phyloP scores from a whole-genome alignment of 2,329 filamentous ascomycete genomes.

The Verticillium longisporum region DNA sequence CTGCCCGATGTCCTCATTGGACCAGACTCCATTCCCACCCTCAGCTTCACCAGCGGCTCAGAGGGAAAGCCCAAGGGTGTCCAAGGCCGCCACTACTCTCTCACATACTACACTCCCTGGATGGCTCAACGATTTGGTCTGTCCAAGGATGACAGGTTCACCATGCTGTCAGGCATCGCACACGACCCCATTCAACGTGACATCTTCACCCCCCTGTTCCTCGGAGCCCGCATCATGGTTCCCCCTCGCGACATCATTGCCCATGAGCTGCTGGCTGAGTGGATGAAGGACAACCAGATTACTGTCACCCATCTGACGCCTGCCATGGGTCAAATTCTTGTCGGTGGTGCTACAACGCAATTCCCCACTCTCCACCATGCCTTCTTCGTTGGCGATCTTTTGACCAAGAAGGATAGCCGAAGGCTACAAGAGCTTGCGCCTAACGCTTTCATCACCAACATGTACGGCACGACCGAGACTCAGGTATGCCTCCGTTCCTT shows the following conservation, averaged over 20 bases:
- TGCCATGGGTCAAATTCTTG: constrained; percentile 91
- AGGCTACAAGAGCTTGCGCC: constrained; percentile 68
- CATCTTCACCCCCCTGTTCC: constrained; percentile 85
- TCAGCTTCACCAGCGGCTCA: constrained; percentile 67
- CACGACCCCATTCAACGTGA: constrained; percentile 63
- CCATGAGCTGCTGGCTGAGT: constrained; percentile 80
- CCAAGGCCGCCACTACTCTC: constrained; percentile 74
- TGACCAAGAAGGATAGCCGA: constrained; percentile 78
- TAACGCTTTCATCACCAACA: constrained; percentile 72
- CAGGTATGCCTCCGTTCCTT: constrained; percentile 36
- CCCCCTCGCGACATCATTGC: constrained; percentile 78
- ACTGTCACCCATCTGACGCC: constrained; percentile 88
- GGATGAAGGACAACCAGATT: constrained; percentile 70
- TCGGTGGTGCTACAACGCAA: constrained; percentile 71
- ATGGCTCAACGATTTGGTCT: constrained; percentile 81
- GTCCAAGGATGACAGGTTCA: constrained; percentile 66
- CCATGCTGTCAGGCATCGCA: constrained; percentile 74
- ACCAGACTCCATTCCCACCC: constrained; percentile 73
- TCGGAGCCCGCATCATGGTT: constrained; percentile 73
- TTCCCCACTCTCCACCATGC: constrained; percentile 72
- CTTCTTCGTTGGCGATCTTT: constrained; percentile 87
- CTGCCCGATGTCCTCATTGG: constrained; percentile 72
- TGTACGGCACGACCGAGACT: constrained; percentile 87
- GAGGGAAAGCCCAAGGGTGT: constrained; percentile 85
- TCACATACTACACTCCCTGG: constrained; percentile 87